phyloP scores from a whole-genome alignment of 306 rosid species.

The Citrullus amarus region DNA sequence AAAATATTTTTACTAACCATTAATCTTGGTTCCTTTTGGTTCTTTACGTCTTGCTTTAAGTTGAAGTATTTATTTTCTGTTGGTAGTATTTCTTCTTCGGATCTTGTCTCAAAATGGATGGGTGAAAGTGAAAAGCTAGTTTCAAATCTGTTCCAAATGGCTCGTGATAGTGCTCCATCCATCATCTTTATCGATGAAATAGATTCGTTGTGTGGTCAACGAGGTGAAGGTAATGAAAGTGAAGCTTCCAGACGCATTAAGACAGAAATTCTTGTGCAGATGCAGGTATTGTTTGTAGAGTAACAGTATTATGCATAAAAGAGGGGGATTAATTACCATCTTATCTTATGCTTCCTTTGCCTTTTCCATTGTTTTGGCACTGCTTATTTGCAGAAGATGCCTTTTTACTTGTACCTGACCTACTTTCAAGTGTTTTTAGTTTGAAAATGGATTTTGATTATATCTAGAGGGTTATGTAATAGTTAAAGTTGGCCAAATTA shows the following conservation, averaged over 20 bases:
- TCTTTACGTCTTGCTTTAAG: background rate
- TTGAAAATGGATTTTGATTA: no score
- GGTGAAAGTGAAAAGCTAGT: constrained; percentile 99
- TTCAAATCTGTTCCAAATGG: constrained; percentile 94
- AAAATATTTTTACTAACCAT: background rate
- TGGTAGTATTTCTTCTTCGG: constrained; percentile 83
- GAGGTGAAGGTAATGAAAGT: constrained; percentile 98
- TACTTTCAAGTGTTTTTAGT: no score
- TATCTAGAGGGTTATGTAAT: no score
- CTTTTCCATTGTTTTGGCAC: background rate
- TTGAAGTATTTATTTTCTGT: background rate
- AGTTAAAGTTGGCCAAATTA: no score
- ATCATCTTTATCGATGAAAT: constrained; percentile 94
- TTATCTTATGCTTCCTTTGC: background rate
- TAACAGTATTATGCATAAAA: background rate
- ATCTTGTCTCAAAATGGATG: constrained; percentile 98
- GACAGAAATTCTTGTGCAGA: constrained; percentile 97
- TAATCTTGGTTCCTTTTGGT: background rate
- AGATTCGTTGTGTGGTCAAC: constrained; percentile 88
- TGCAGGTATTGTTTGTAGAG: constrained; percentile 56
- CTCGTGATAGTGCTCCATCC: constrained; percentile 97
- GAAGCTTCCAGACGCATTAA: constrained; percentile 98
- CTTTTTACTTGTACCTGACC: no score
- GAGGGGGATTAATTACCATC: background rate
- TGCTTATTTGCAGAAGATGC: background rate